Conservation (phyloP, 2,329 filamentous ascomycete genomes). For the Alternaria gansuensis region DNA sequence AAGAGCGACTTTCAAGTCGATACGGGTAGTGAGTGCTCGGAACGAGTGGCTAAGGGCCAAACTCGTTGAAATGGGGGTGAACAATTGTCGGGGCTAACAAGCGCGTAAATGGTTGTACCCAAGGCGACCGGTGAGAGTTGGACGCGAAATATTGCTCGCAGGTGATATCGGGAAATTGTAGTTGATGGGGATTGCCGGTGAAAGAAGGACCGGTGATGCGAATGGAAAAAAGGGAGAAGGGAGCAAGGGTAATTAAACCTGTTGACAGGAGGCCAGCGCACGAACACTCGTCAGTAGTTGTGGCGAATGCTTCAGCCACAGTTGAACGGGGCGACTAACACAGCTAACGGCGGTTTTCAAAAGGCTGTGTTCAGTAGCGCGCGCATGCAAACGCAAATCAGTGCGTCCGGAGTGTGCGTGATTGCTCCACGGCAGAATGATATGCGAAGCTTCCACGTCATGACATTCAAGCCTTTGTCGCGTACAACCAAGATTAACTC, state of each 20-base stretch:
- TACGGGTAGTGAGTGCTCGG: slow-evolving; percentile 1
- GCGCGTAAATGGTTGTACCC: slow-evolving; percentile 20
- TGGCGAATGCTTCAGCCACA: slow-evolving; percentile 19
- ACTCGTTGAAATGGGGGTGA: slow-evolving; percentile 18
- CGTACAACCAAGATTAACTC: slow-evolving; percentile 11
- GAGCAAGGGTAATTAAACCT: slow-evolving; percentile 25
- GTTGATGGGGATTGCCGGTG: slow-evolving; percentile 10
- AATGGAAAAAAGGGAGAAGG: slow-evolving; percentile 23
- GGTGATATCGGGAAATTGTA: slow-evolving; percentile 6
- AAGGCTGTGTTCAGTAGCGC: slow-evolving; percentile 19
- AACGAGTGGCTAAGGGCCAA: slow-evolving; percentile 21
- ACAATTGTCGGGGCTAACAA: slow-evolving; percentile 24
- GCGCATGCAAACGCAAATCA: slow-evolving; percentile 24
- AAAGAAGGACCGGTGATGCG: slow-evolving; percentile 14
- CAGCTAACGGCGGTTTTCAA: neutral
- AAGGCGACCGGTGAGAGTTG: slow-evolving; percentile 10
- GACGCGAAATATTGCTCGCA: slow-evolving; percentile 14
- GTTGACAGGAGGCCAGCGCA: slow-evolving; percentile 15
- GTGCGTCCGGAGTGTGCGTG: neutral
- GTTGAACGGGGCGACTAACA: neutral
- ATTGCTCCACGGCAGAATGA: slow-evolving; percentile 4
- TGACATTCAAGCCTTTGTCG: slow-evolving; percentile 33
- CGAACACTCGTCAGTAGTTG: slow-evolving; percentile 14
- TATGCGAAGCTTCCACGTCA: slow-evolving; percentile 36
- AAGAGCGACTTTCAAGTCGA: slow-evolving; percentile 10